Conservation (phyloP, 257 asterid genomes). For the Solanum sitiens region DNA sequence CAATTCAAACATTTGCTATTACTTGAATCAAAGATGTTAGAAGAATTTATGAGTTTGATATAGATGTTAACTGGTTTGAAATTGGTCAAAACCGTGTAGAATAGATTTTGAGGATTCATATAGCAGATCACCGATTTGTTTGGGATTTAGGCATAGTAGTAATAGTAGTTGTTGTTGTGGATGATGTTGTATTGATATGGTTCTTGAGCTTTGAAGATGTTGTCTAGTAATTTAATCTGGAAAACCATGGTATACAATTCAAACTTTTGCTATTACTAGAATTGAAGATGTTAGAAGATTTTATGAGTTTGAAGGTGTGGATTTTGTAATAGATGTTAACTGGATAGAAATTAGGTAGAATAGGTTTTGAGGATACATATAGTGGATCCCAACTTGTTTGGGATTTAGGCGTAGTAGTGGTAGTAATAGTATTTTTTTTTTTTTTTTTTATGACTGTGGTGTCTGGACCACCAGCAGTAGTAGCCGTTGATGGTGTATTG, state of each 20-base stretch:
- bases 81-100: not conserved
- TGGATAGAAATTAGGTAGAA: not conserved
- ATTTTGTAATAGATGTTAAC: not conserved
- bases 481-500: not conserved
- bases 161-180: not conserved
- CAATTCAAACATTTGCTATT: not conserved
- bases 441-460: not conserved
- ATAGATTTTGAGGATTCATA: not conserved
- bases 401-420: not conserved
- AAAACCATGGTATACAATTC: not conserved
- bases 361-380: not conserved
- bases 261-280: not conserved
- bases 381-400: not conserved
- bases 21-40: not conserved
- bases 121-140: not conserved
- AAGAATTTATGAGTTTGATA: not conserved
- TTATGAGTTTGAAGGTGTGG: not conserved
- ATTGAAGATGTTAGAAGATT: not conserved
- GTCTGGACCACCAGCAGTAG: not conserved
- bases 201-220: not conserved
- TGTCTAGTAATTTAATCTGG: not conserved
- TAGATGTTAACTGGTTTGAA: not conserved
- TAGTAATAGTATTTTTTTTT: too few species aligned
- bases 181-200: not conserved
- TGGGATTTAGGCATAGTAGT: not conserved